These are phyloP conservation scores for Trichoderma cornu-damae DNA, from an alignment of 2,329 filamentous ascomycete genomes.

Conservation along the genomic window DNA sequence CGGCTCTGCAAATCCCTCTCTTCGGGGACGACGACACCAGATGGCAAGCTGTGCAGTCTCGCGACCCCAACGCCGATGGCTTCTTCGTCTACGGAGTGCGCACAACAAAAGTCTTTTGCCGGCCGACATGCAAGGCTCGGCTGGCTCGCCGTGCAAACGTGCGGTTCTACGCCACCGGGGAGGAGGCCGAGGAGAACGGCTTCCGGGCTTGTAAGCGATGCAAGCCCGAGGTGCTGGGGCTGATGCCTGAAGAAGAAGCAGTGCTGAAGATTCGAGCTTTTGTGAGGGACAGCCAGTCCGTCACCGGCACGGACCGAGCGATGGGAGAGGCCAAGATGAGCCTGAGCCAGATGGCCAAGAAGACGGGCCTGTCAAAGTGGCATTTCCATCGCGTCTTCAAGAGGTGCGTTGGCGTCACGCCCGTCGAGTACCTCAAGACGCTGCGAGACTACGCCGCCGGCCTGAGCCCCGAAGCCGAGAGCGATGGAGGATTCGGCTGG, in stretches of 20 bases:
- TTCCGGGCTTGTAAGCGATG: conserved; percentile 57
- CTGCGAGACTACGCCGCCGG: neutral
- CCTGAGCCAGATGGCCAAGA: conserved; percentile 44
- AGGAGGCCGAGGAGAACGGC: conserved; percentile 43
- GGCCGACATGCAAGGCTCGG: conserved; percentile 55
- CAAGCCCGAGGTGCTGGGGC: conserved; percentile 38
- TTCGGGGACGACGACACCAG: conserved; percentile 32
- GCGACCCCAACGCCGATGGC: conserved; percentile 35
- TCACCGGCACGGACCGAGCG: conserved; percentile 20
- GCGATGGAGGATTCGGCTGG: conserved; percentile 8
- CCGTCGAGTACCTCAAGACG: conserved; percentile 29
- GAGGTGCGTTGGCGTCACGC: conserved; percentile 47
- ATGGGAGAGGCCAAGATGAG: conserved; percentile 24
- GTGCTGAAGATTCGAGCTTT: conserved; percentile 39
- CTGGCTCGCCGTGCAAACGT: conserved; percentile 58
- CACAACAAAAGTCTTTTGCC: conserved; percentile 52
- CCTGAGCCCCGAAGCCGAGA: neutral
- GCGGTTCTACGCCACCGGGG: conserved; percentile 44
- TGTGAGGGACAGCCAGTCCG: conserved; percentile 28
- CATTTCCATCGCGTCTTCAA: conserved; percentile 58
- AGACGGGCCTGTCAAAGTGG: conserved; percentile 50
- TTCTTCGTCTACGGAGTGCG: conserved; percentile 41
- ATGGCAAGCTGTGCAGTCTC: conserved; percentile 35
- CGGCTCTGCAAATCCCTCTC: conserved; percentile 4
- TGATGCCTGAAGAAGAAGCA: conserved; percentile 41